These are phyloP conservation scores for Cucurbita pepo DNA, from an alignment of 306 rosid genomes.

Conservation along the genomic window DNA sequence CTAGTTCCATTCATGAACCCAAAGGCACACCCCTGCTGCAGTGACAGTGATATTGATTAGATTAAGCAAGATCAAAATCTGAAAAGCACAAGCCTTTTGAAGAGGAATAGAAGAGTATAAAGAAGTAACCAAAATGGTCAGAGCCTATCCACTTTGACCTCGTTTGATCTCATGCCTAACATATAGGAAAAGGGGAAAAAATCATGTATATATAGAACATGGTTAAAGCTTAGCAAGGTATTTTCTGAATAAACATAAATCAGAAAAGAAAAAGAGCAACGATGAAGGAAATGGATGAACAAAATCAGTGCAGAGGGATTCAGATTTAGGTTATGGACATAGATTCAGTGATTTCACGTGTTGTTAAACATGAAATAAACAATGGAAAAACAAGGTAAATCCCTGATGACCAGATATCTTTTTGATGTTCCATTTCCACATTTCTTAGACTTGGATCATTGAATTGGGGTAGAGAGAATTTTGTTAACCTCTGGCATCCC, in stretches of 20 bases:
- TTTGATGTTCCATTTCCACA: constrained; percentile 8
- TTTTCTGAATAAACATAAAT: neutral
- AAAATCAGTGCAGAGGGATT: neutral
- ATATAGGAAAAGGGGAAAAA: neutral
- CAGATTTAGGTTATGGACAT: neutral
- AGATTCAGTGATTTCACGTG: neutral
- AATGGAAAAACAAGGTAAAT: neutral
- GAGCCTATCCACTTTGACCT: neutral
- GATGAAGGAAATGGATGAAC: neutral
- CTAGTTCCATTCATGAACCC: neutral
- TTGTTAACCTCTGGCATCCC: constrained; percentile 39
- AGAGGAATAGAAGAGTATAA: neutral
- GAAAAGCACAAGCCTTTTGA: neutral
- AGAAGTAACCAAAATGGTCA: neutral
- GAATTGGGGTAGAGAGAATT: constrained; percentile 40
- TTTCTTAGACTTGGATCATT: constrained; percentile 20
- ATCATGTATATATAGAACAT: neutral
- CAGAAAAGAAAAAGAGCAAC: neutral
- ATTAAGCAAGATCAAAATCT: neutral
- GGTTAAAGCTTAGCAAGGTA: neutral
- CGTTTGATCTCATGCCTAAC: neutral
- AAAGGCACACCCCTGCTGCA: neutral
- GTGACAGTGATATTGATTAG: neutral
- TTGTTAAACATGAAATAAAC: neutral
- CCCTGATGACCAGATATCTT: neutral